These are phyloP conservation scores for Termitomyces sp. DNA, from an alignment of 768 basidiomycete genomes.

Conservation along the genomic window DNA sequence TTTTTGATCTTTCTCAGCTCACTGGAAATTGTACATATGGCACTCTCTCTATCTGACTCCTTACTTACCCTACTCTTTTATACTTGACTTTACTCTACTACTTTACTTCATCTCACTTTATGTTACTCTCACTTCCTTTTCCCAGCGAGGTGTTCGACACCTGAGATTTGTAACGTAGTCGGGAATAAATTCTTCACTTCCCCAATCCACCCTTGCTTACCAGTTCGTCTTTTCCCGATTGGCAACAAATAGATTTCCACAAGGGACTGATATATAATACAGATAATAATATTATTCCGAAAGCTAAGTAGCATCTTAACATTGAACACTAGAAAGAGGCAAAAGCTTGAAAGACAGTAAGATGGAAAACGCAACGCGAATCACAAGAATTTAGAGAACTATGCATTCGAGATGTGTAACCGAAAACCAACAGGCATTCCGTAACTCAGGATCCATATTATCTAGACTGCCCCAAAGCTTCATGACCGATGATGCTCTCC, in stretches of 20 bases:
- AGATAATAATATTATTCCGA: slow-evolving; percentile 11
- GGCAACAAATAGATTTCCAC: background rate
- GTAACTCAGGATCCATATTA: background rate
- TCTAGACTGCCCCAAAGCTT: background rate
- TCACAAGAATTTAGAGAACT: background rate
- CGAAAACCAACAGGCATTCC: background rate
- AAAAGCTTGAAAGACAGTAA: background rate
- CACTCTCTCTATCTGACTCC: too few relatives aligned
- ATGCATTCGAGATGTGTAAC: background rate
- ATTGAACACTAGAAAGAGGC: background rate
- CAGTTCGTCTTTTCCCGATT: background rate
- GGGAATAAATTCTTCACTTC: too few relatives aligned
- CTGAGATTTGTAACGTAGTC: too few relatives aligned
- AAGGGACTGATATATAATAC: background rate
- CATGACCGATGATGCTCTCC: slow-evolving; percentile 2
- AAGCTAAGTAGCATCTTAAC: slow-evolving; percentile 1
- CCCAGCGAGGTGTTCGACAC: too few relatives aligned
- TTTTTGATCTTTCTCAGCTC: too few relatives aligned
- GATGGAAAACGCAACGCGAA: background rate
- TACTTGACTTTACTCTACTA: too few relatives aligned
- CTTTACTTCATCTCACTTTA: too few relatives aligned
- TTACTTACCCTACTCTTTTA: too few relatives aligned
- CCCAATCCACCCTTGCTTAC: too few relatives aligned
- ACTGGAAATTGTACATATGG: too few relatives aligned
- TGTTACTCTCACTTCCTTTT: too few relatives aligned